These are phyloP conservation scores for Penicillium ochrochloron DNA, from an alignment of 495 filamentous ascomycete genomes.

Conservation along the genomic window DNA sequence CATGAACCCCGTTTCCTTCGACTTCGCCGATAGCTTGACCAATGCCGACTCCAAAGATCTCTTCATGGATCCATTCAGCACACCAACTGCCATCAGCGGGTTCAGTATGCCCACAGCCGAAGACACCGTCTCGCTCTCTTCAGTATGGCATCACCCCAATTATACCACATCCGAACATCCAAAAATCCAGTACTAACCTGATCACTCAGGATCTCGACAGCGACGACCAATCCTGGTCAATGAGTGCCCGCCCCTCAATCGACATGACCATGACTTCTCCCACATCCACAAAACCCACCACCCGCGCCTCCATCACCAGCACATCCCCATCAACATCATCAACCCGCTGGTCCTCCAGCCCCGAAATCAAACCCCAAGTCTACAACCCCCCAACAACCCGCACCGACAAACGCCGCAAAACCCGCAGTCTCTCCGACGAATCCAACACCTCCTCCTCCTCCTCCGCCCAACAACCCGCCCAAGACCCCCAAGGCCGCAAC, in stretches of 20 bases:
- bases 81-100: constrained; percentile 41
- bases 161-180: not conserved
- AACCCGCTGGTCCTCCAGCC: constrained; percentile 41
- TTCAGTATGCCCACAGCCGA: constrained; percentile 44
- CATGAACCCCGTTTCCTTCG: constrained; percentile 42
- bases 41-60: constrained; percentile 43
- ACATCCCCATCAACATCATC: constrained; percentile 22
- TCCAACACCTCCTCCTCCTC: constrained; percentile 33
- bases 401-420: constrained; percentile 35
- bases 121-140: constrained; percentile 41
- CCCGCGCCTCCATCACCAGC: constrained; percentile 20
- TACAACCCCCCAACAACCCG: constrained; percentile 21
- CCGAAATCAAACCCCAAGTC: constrained; percentile 40
- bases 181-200: not conserved
- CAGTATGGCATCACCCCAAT: constrained; percentile 28
- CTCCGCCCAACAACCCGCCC: not conserved
- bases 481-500: constrained; percentile 40
- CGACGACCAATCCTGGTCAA: constrained; percentile 48
- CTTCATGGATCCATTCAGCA: constrained; percentile 40
- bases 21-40: constrained; percentile 42
- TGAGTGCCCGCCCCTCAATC: constrained; percentile 31
- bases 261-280: constrained; percentile 25
- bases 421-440: constrained; percentile 38
- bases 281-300: constrained; percentile 13
- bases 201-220: constrained; percentile 43